These are phyloP conservation scores for Tolypocladium paradoxum DNA, from an alignment of 2,329 filamentous ascomycete genomes.

Conservation along the genomic window DNA sequence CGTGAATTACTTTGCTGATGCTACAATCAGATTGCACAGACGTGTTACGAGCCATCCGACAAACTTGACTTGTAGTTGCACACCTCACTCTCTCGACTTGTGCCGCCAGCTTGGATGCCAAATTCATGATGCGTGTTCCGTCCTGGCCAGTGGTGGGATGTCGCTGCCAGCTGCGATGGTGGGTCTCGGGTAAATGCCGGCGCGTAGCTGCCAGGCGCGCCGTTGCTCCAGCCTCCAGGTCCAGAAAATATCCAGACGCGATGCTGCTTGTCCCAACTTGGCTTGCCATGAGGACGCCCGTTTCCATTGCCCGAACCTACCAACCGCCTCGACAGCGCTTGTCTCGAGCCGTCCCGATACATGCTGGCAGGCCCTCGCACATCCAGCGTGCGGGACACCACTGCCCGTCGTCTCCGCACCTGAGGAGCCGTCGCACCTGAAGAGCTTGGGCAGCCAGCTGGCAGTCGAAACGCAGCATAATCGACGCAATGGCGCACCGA, in stretches of 20 bases:
- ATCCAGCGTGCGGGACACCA: neutral
- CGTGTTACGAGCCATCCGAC: neutral
- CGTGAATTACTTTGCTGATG: too few relatives aligned
- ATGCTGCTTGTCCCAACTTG: slow-evolving; percentile 1
- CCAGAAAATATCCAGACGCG: slow-evolving; percentile 11
- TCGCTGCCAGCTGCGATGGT: neutral
- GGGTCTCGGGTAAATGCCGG: slow-evolving; percentile 4
- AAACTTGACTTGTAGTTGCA: neutral
- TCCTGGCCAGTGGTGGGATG: too few relatives aligned
- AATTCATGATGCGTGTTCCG: too few relatives aligned
- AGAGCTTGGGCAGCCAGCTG: neutral
- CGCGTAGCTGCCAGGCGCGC: neutral
- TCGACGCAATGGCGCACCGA: slow-evolving; percentile 25
- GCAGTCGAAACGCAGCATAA: neutral
- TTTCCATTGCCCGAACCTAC: neutral
- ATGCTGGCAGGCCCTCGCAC: neutral
- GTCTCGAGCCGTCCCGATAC: neutral
- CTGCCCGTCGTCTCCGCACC: neutral
- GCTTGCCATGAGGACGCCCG: neutral
- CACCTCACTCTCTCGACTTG: too few relatives aligned
- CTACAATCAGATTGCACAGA: neutral
- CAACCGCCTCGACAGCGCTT: neutral
- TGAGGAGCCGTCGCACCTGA: neutral
- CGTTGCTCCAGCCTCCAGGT: slow-evolving; percentile 1
- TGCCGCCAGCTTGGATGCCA: neutral